phyloP scores from a whole-genome alignment of 441 rosid species.

The Kokia cookei region DNA sequence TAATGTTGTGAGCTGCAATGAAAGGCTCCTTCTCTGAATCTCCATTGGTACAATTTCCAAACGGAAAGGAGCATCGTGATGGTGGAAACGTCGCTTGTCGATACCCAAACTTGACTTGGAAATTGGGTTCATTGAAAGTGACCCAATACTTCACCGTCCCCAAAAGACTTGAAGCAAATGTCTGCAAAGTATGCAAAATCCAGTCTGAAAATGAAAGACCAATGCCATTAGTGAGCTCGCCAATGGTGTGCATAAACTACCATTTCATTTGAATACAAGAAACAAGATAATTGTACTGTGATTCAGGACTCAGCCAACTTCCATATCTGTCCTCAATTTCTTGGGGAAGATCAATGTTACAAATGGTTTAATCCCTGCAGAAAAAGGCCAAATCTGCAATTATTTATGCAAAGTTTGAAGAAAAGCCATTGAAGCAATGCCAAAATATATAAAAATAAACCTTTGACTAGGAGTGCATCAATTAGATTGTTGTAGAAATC shows the following conservation, averaged over 20 bases:
- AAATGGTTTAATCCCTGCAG: conserved; percentile 42
- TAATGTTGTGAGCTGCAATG: conserved; percentile 59
- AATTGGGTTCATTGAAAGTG: conserved; percentile 70
- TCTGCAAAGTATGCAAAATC: conserved; percentile 47
- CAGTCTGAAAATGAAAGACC: conserved; percentile 21
- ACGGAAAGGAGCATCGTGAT: conserved; percentile 44
- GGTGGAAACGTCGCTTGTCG: conserved; percentile 47
- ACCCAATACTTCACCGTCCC: conserved; percentile 48
- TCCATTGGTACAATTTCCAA: conserved; percentile 56
- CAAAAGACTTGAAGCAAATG: conserved; percentile 41
- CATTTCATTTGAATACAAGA: background rate
- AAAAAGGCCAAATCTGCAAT: background rate
- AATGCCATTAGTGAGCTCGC: background rate
- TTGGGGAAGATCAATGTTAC: conserved; percentile 51
- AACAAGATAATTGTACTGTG: conserved; percentile 7
- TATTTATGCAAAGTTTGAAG: background rate
- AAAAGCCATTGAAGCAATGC: background rate
- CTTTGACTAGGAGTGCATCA: conserved; percentile 34
- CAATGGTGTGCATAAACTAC: background rate
- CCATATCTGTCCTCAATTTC: conserved; percentile 46
- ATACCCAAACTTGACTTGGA: conserved; percentile 31
- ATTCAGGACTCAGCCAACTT: conserved; percentile 34
- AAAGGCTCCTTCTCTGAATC: conserved; percentile 69
- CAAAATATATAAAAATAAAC: background rate
- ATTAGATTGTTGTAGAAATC: conserved; percentile 39